A percentile compares a stretch with the other conserved stretches of the same genome.
Conservation (phyloP, 257 asterid genomes). For the Solanum chaucha region DNA sequence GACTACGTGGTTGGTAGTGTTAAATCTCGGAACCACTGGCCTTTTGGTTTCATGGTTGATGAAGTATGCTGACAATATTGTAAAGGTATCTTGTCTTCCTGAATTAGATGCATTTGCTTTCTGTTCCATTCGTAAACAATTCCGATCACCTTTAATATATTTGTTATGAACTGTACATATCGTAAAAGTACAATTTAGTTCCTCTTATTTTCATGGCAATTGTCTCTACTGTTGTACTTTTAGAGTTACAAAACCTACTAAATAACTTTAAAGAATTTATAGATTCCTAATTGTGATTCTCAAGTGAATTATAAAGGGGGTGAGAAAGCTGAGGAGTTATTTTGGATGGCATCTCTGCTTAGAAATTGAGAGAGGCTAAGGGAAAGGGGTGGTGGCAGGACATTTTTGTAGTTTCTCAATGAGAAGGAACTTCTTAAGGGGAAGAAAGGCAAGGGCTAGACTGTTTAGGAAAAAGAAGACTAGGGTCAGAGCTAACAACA, state of each 20-base stretch:
- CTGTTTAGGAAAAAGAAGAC: background rate
- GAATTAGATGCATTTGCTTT: background rate
- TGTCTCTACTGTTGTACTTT: background rate
- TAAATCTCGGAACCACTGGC: constrained; percentile 93
- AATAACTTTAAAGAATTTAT: background rate
- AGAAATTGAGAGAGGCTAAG: background rate
- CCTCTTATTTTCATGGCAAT: background rate
- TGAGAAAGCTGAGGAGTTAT: background rate
- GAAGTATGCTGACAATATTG: constrained; percentile 97
- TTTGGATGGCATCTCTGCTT: background rate
- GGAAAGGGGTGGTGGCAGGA: background rate
- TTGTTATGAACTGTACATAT: background rate
- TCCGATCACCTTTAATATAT: background rate
- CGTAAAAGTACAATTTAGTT: background rate
- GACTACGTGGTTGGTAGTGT: constrained; percentile 92
- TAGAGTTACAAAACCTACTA: background rate
- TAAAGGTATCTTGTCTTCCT: constrained; percentile 43
- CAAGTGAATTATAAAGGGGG: background rate
- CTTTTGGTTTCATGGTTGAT: constrained; percentile 92
- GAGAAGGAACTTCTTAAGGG: background rate
- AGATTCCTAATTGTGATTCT: background rate
- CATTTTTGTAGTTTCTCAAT: background rate
- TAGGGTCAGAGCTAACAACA: background rate
- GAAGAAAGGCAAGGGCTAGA: background rate
- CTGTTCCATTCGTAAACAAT: background rate